Evolutionary conservation across 495 filamentous ascomycete species (phyloP).

Genomic region (Neurospora sp.): DNA sequence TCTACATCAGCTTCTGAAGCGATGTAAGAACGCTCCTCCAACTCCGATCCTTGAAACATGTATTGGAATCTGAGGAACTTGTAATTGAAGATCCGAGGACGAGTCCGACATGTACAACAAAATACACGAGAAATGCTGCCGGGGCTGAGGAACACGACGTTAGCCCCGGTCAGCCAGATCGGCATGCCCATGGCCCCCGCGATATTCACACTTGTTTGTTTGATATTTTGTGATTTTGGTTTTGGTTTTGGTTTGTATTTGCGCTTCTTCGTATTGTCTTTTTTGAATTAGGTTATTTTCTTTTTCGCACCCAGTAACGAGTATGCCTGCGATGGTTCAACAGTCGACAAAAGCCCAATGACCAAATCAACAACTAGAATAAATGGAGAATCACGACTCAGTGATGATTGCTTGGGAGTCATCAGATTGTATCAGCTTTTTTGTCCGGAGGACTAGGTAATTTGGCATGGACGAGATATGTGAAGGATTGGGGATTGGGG

Average conservation of each 20-base stretch:
- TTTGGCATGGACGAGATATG: no score
- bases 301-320: not conserved
- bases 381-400: not conserved
- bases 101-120: not conserved
- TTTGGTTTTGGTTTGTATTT: no score
- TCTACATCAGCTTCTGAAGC: not conserved
- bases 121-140: not conserved
- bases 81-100: not conserved
- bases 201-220: not conserved
- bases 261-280: no score
- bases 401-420: not conserved
- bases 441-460: no score
- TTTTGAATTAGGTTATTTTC: no score
- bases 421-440: not conserved
- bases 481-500: no score
- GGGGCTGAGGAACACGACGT: not conserved
- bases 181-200: not conserved
- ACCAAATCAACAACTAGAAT: not conserved
- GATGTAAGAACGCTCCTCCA: not conserved
- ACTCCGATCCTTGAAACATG: not conserved
- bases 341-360: not conserved
- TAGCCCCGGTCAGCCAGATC: not conserved
- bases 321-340: not conserved
- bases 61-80: not conserved
- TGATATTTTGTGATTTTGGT: not conserved